These are phyloP conservation scores for Aschersonia sp. DNA, from an alignment of 2,329 filamentous ascomycete species.

Conservation along the genomic window DNA sequence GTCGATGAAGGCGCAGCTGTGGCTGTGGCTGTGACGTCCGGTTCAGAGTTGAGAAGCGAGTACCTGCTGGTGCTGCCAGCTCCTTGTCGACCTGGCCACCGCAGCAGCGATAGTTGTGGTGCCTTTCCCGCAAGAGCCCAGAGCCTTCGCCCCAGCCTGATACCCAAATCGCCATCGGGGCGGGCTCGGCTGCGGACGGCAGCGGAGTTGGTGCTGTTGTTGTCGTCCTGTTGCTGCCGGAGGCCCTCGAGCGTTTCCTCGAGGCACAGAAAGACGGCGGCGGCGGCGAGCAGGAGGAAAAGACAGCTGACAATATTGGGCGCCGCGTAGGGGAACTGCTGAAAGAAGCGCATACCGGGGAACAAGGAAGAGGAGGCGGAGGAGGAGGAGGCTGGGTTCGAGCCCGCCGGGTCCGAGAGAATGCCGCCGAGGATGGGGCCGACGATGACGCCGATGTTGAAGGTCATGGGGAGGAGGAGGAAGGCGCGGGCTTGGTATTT, in stretches of 20 bases:
- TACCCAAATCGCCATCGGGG: slow-evolving; percentile 21
- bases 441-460: slow-evolving; percentile 59
- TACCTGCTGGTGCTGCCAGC: too few species aligned
- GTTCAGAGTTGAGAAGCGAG: too few species aligned
- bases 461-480: slow-evolving; percentile 59
- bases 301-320: slow-evolving; percentile 38
- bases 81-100: too few species aligned
- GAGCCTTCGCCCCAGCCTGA: slow-evolving; percentile 23
- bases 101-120: too few species aligned
- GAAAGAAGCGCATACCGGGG: slow-evolving; percentile 29
- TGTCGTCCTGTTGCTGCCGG: slow-evolving; percentile 10
- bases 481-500: slow-evolving; percentile 59
- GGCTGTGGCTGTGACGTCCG: too few species aligned
- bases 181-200: too few species aligned
- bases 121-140: slow-evolving; percentile 3
- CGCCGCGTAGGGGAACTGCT: slow-evolving; percentile 35
- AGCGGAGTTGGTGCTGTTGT: too few species aligned
- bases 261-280: slow-evolving; percentile 32
- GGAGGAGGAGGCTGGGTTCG: slow-evolving; percentile 30
- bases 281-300: slow-evolving; percentile 27
- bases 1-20: too few species aligned
- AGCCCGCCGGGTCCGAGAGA: slow-evolving; percentile 50
- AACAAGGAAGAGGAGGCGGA: slow-evolving; percentile 23
- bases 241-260: slow-evolving; percentile 38
- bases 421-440: slow-evolving; percentile 56